Evolutionary conservation across 345 rosid species (phyloP).

Genomic region (Eucalyptus curtisii): DNA sequence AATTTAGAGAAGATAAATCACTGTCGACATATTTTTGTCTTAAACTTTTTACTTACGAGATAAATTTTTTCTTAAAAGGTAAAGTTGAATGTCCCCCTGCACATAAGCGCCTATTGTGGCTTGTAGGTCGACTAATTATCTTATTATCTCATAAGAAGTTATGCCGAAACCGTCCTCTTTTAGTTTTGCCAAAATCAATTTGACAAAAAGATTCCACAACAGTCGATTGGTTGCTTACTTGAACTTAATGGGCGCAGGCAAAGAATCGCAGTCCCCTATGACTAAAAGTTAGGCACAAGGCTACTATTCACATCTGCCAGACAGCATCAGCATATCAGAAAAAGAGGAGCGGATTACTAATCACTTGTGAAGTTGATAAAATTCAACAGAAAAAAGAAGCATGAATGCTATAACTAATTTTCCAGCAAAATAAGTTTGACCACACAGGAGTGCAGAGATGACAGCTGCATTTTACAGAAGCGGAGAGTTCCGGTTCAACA

Average conservation of each 20-base stretch:
- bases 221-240: not conserved
- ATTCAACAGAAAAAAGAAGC: too few species aligned
- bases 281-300: fast-evolving
- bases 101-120: not conserved
- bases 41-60: fast-evolving
- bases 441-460: fast-evolving
- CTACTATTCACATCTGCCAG: not conserved
- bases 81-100: not conserved
- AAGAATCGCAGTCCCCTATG: not conserved
- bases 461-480: too few species aligned
- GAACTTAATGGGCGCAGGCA: too few species aligned
- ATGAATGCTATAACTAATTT: fast-evolving
- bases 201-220: not conserved
- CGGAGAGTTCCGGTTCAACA: not conserved
- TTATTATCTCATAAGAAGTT: too few species aligned
- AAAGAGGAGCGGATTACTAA: too few species aligned
- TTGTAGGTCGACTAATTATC: not conserved
- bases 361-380: too few species aligned
- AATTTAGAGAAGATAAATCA: too few species aligned
- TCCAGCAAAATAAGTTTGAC: not conserved
- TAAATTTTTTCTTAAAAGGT: not conserved
- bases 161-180: not conserved
- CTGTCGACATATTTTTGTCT: too few species aligned
- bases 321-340: not conserved
- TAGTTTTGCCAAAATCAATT: too few species aligned